Evolutionary conservation across 108 stramenopile species (phyloP).

Genomic region (Fistulifera pelliculosa): DNA sequence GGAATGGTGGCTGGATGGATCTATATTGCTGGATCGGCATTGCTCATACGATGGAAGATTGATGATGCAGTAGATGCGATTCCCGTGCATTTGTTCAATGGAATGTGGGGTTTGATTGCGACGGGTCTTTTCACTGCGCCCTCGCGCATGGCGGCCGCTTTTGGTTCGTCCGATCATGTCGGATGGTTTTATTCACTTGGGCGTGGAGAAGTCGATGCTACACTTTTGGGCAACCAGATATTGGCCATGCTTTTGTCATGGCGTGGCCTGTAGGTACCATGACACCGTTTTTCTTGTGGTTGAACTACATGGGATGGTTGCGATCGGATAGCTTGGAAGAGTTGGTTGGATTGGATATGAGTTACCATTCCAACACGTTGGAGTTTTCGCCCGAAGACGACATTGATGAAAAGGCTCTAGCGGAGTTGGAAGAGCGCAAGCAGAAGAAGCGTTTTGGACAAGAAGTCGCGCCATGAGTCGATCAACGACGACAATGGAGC

Average conservation of each 20-base stretch:
- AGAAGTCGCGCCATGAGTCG: too few species aligned
- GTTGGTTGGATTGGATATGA: conserved; percentile 49
- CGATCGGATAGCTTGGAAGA: conserved; percentile 44
- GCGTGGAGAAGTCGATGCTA: conserved; percentile 31
- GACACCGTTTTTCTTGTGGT: conserved; percentile 52
- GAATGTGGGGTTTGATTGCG: conserved; percentile 85
- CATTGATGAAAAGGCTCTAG: too few species aligned
- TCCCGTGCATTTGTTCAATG: conserved; percentile 80
- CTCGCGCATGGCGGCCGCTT: conserved; percentile 17
- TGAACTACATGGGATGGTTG: conserved; percentile 38
- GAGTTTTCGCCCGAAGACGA: conserved; percentile 5
- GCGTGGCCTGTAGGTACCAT: conserved; percentile 61
- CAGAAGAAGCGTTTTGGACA: too few species aligned
- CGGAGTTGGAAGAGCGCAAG: too few species aligned
- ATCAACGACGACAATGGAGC: too few species aligned
- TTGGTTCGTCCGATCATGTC: conserved; percentile 24
- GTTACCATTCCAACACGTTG: conserved; percentile 19
- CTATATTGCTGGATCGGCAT: conserved; percentile 47
- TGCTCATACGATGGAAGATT: conserved; percentile 51
- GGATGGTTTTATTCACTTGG: conserved; percentile 61
- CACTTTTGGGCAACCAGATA: conserved; percentile 47
- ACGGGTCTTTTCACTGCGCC: conserved; percentile 70
- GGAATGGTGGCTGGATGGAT: conserved; percentile 74
- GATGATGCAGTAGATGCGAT: conserved; percentile 94
- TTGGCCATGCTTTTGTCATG: conserved; percentile 58